These are phyloP conservation scores for Globisporangium cederbergense DNA, from an alignment of 352 stramenopile genomes.

Conservation along the genomic window DNA sequence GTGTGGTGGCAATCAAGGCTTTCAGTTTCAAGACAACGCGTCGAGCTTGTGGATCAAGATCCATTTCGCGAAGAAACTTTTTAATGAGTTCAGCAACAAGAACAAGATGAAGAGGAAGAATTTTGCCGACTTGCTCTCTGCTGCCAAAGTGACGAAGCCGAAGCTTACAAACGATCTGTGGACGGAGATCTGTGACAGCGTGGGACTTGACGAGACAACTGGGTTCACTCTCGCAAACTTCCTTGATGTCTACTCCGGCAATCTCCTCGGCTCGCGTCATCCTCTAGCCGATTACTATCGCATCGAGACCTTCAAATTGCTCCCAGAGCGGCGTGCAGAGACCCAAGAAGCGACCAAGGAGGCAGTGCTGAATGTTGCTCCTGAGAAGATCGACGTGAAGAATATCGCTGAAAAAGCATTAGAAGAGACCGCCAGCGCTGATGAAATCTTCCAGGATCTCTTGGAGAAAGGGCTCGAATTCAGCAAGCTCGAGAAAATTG, in stretches of 20 bases:
- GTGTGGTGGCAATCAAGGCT: constrained; percentile 25
- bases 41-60: constrained; percentile 45
- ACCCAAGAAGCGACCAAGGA: constrained; percentile 35
- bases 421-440: constrained; percentile 35
- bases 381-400: constrained; percentile 50
- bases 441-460: constrained; percentile 50
- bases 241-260: constrained; percentile 37
- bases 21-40: constrained; percentile 36
- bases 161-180: constrained; percentile 46
- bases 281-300: constrained; percentile 47
- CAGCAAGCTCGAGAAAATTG: constrained; percentile 41
- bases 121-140: constrained; percentile 33
- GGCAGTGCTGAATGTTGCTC: constrained; percentile 38
- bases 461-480: constrained; percentile 39
- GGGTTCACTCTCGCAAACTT: constrained; percentile 35
- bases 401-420: constrained; percentile 39
- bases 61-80: constrained; percentile 50
- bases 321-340: constrained; percentile 34
- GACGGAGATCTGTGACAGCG: constrained; percentile 35
- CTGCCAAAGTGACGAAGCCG: constrained; percentile 31
- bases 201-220: constrained; percentile 28
- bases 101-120: constrained; percentile 42
- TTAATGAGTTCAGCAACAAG: constrained; percentile 34
- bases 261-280: constrained; percentile 36
- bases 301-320: constrained; percentile 56